Base-by-base conservation (phyloP, 768 basidiomycete genomes). In the Candolleomyces efflorescens region DNA sequence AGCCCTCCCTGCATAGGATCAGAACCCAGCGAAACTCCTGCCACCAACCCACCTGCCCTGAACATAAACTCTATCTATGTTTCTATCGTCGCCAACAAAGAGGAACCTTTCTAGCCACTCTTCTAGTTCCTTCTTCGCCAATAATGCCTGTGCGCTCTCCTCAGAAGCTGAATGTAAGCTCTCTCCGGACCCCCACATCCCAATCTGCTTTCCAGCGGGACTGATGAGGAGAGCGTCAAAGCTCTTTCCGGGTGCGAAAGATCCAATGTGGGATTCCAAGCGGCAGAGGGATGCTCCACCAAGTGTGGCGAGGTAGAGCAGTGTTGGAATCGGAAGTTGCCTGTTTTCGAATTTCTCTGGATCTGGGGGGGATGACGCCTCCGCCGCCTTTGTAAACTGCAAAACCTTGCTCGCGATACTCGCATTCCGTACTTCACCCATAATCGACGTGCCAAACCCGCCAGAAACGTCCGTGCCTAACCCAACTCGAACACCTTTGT, bases 401-500 rank as follows among this genome's bases (percentile, higher is more conserved):
- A 87, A 59, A 55, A 92, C 79, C 70, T 96, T 98, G 22, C 92
- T 88, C 15, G 89, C 85, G 49, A 88, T 82, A 75, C 90, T 84
- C 44, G 89, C 82, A 73, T 90, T 81, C 68, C 86, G 88, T 49
- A 94, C 79, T 15, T 81, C 78, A 22, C 78, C 82, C 59, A 97
- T 77, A 59, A 98, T 89, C 4, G 93, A 95, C 3, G 86, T 78
- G 10, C 83, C 84, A 70, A 84, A 92, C 3, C 96, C 95, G 11
- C 96, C 96, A 1, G 92, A 89, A 54, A 90, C 86, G 67, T 96
- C 94, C 53, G 95, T 95, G 2, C 96, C 96, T n/a, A 98, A 75
- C 17, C 94, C 93, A 60, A 98, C 94, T 80, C 97, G 97, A 69
- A 98, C 82, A 2, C 91, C 94, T 47, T 71, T 73, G 69, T 98